phyloP scores from a whole-genome alignment of 2,329 filamentous ascomycete species.

The Fusarium sp. region DNA sequence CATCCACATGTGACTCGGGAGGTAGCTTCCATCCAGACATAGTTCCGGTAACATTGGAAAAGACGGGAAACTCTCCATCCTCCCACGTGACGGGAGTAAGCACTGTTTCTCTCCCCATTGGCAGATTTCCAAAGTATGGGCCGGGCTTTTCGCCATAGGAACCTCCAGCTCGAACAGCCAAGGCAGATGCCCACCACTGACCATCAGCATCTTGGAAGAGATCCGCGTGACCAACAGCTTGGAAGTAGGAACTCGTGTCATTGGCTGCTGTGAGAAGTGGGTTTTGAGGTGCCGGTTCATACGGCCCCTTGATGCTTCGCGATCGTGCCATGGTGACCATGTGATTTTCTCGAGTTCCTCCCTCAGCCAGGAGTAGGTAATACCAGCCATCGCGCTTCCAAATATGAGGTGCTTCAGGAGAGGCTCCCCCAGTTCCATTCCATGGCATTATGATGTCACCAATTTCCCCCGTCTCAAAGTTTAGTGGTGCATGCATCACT shows the following conservation, averaged over 20 bases:
- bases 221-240: constrained; percentile 58
- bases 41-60: constrained; percentile 35
- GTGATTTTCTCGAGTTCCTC: constrained; percentile 57
- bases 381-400: constrained; percentile 58
- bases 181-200: constrained; percentile 26
- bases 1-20: neutral
- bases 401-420: constrained; percentile 59
- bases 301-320: constrained; percentile 55
- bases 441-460: constrained; percentile 51
- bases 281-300: constrained; percentile 54
- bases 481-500: constrained; percentile 44
- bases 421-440: constrained; percentile 55
- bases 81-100: constrained; percentile 62
- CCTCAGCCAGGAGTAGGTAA: constrained; percentile 62
- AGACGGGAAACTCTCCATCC: constrained; percentile 59
- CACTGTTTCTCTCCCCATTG: constrained; percentile 67
- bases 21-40: constrained; percentile 49
- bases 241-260: constrained; percentile 52
- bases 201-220: constrained; percentile 54
- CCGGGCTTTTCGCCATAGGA: constrained; percentile 25
- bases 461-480: constrained; percentile 51
- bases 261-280: constrained; percentile 57
- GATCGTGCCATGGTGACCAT: constrained; percentile 58
- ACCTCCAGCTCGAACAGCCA: constrained; percentile 36
- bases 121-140: constrained; percentile 50